These are phyloP conservation scores for Sporothrix phasma DNA, from an alignment of 2,329 filamentous ascomycete genomes.

Conservation along the genomic window DNA sequence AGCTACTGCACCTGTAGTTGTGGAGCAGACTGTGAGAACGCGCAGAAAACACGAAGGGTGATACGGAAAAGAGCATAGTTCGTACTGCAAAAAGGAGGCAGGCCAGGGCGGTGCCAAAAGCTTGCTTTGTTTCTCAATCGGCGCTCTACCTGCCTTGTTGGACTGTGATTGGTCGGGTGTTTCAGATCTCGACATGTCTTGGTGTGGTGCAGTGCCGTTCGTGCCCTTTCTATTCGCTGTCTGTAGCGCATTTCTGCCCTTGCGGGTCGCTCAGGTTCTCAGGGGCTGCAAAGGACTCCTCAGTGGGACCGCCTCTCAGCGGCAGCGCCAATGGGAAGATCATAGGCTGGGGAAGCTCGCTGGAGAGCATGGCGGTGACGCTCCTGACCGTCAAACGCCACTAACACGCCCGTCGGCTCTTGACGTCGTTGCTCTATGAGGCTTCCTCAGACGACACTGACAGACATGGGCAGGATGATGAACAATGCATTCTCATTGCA, in stretches of 20 bases:
- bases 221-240: neutral
- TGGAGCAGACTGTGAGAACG: neutral
- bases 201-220: neutral
- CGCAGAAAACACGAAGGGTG: neutral
- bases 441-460: neutral
- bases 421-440: neutral
- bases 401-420: neutral
- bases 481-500: neutral
- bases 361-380: neutral
- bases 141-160: neutral
- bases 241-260: neutral
- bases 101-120: neutral
- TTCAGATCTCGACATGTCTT: conserved; percentile 4
- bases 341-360: conserved; percentile 4
- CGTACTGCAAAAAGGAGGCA: no score
- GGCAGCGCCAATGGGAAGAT: neutral
- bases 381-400: neutral
- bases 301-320: neutral
- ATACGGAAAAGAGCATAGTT: neutral
- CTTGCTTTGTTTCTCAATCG: conserved; percentile 14
- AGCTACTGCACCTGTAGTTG: neutral
- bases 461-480: neutral
- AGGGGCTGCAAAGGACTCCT: neutral
- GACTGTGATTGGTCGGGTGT: conserved; percentile 16
- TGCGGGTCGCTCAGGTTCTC: neutral